Percentiles rank a stretch among this genome's conserved stretches.
These are phyloP conservation scores for Russula griseocarnosa DNA, from an alignment of 768 basidiomycete species.

Conservation along the genomic window DNA sequence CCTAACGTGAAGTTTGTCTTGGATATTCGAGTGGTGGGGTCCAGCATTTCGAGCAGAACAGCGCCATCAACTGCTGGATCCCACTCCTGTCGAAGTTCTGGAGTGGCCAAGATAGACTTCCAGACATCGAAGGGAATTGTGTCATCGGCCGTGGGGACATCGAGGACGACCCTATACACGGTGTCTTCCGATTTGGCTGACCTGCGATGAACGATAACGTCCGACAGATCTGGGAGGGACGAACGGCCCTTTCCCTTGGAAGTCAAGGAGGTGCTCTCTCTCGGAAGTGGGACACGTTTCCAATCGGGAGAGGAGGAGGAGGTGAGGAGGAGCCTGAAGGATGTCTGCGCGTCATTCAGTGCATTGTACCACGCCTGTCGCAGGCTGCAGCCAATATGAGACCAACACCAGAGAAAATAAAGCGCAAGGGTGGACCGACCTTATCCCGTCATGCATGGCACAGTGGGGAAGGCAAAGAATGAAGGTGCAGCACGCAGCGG, in stretches of 20 bases:
- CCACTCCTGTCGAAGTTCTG: slow-evolving; percentile 87
- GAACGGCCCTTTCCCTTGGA: slow-evolving; percentile 63
- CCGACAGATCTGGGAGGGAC: slow-evolving; percentile 54
- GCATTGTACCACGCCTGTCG: slow-evolving; percentile 80
- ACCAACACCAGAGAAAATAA: not conserved
- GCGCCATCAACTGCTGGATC: slow-evolving; percentile 90
- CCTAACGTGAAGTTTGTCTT: slow-evolving; percentile 91
- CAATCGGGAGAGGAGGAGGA: slow-evolving; percentile 69
- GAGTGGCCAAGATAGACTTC: slow-evolving; percentile 78
- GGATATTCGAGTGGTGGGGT: slow-evolving; percentile 76
- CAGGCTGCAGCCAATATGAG: slow-evolving; percentile 45
- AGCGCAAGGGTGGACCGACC: slow-evolving; percentile 36
- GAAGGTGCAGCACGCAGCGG: slow-evolving; percentile 9
- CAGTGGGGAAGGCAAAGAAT: not conserved
- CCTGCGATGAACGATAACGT: slow-evolving; percentile 77
- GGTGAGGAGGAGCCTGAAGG: slow-evolving; percentile 73
- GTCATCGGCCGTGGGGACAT: slow-evolving; percentile 61
- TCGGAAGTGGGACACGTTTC: slow-evolving; percentile 65
- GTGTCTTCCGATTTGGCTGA: slow-evolving; percentile 64
- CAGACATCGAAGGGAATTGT: slow-evolving; percentile 64
- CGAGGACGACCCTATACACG: slow-evolving; percentile 77
- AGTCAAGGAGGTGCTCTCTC: slow-evolving; percentile 38
- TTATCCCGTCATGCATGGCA: slow-evolving; percentile 50
- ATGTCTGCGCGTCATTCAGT: slow-evolving; percentile 66
- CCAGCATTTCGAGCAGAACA: slow-evolving; percentile 78